These are phyloP conservation scores for Aphanomyces stellatus DNA, from an alignment of 352 stramenopile genomes.

Conservation along the genomic window DNA sequence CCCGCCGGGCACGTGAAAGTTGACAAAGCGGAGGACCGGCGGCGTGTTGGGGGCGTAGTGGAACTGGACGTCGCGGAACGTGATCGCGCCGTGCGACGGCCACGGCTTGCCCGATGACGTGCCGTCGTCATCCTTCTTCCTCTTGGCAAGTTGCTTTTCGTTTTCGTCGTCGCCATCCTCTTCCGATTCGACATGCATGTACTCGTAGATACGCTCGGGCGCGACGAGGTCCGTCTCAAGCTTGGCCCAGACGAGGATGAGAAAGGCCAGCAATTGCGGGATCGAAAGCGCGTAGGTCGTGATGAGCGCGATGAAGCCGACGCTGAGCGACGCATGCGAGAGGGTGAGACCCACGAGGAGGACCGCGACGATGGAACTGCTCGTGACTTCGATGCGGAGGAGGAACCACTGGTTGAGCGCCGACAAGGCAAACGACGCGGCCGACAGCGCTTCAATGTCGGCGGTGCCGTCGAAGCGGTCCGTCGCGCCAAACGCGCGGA, in stretches of 20 bases:
- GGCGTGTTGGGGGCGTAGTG: not conserved
- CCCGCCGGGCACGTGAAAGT: not conserved
- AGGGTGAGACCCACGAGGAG: not conserved
- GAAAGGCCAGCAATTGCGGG: not conserved
- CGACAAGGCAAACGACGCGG: not conserved
- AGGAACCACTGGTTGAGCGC: not conserved
- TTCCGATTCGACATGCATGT: not conserved
- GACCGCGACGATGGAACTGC: not conserved
- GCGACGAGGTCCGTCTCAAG: not conserved
- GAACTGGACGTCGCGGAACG: not conserved
- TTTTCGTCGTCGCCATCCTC: not conserved
- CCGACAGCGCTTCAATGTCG: not conserved
- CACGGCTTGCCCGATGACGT: not conserved
- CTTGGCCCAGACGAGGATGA: not conserved
- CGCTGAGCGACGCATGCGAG: not conserved
- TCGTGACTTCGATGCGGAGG: not conserved
- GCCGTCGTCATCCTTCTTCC: no score
- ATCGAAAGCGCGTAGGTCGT: not conserved
- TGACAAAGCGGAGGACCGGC: not conserved
- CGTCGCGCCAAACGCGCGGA: conserved; percentile 36
- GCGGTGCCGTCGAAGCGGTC: conserved; percentile 8
- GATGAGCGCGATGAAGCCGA: not conserved
- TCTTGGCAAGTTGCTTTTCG: no score
- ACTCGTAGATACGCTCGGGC: not conserved
- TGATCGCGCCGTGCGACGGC: not conserved